Conservation (phyloP, 2,329 filamentous ascomycete species). For the Exophiala bonariae region DNA sequence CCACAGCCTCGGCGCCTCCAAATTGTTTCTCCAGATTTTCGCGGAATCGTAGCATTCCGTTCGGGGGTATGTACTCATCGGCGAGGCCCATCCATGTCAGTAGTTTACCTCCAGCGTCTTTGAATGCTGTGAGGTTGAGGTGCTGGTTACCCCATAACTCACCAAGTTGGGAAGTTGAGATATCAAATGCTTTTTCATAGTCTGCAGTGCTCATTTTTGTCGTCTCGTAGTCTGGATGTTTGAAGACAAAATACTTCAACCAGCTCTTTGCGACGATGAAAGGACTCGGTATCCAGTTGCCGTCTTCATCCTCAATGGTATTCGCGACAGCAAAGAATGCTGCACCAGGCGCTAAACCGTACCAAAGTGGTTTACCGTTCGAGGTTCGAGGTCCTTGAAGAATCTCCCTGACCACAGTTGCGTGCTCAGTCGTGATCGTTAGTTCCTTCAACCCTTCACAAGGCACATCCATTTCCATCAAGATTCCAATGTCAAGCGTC, state of each 20-base stretch:
- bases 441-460: slow-evolving; percentile 1
- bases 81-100: slow-evolving; percentile 45
- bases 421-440: slow-evolving; percentile 10
- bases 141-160: slow-evolving; percentile 35
- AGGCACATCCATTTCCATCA: slow-evolving; percentile 1
- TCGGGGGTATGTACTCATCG: slow-evolving; percentile 40
- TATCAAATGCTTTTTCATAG: slow-evolving; percentile 29
- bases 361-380: slow-evolving; percentile 6
- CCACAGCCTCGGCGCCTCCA: slow-evolving; percentile 7
- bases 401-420: slow-evolving; percentile 11
- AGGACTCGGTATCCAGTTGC: slow-evolving; percentile 1
- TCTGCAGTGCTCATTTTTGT: slow-evolving; percentile 33
- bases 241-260: slow-evolving; percentile 36
- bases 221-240: slow-evolving; percentile 34
- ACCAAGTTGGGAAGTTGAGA: slow-evolving; percentile 32
- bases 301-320: neutral
- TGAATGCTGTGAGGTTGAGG: slow-evolving; percentile 40
- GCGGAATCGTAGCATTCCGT: slow-evolving; percentile 41
- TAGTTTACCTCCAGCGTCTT: slow-evolving; percentile 40
- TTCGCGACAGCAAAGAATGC: slow-evolving; percentile 5
- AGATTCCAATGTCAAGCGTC: neutral
- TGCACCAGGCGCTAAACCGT: slow-evolving; percentile 9
- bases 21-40: slow-evolving; percentile 7
- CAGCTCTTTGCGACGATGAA: slow-evolving; percentile 26
- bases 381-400: slow-evolving; percentile 8